Base-by-base conservation (phyloP, 805 yeast genomes). In the Metschnikowia santaceciliae region DNA sequence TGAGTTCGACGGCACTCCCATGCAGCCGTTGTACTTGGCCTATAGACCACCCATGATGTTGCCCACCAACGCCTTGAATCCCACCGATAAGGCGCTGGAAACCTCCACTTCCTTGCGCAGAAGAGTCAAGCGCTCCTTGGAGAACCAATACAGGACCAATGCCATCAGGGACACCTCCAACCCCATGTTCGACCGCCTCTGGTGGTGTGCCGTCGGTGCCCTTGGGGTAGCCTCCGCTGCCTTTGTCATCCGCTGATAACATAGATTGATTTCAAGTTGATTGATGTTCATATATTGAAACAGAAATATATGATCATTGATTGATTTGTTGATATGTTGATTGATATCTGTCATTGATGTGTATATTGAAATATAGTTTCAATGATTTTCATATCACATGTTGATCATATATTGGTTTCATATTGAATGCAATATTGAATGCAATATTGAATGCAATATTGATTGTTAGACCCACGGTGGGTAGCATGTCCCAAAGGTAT, bases 11-110 rank as follows among this genome's bases (percentile, higher is more conserved):
- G 97, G 97, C 15, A 67, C 88, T 15, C 82, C 82, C 42, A 69
- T 86, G 75, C 92, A 90, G 58, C 98, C 99, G 0, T 68, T 94
- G 61, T 94, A 90, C 69, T 77, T 94, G 67, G 96, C 95, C 2
- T 94, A 91, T 74, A 80, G 80, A 61, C 99, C 99, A 5, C 95
- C 99, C 8, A 78, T 87, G 80, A 94, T 94, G 99, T 80, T 94
- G 53, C 99, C 99, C 20, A 94, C 98, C 0, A 70, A 66, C 48
- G 91, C 97, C 0, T 72, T 94, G 76, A 92, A 91, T 68, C 99
- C 99, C 20, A 88, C 96, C 2, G 73, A 74, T 41, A 53, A 57
- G 32, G 70, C 74, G 2, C 63, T 75, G 6, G 68, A 72, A 36
- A 66, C 78, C 10, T 59, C 61, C 37, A 40, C 67, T 6, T 57